Evolutionary conservation across 2,329 filamentous ascomycete genomes (phyloP).

Genomic region (Colletotrichum tanaceti): DNA sequence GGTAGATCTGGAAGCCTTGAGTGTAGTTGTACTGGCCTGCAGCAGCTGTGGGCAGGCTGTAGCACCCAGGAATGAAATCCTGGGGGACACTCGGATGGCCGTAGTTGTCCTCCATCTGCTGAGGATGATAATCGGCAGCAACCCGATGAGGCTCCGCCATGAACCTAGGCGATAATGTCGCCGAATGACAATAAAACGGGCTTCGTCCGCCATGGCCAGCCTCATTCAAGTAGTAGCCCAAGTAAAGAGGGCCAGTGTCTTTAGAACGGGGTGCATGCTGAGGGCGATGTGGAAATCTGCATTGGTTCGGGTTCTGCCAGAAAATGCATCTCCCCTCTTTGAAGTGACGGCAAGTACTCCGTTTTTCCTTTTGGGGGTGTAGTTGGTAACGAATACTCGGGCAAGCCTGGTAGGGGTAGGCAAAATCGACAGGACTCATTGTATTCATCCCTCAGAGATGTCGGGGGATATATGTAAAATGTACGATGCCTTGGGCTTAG

Average conservation of each 20-base stretch:
- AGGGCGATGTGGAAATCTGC: not conserved
- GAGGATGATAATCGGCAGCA: not conserved
- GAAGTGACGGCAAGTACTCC: conserved; percentile 9
- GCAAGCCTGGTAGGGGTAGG: not conserved
- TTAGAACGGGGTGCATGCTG: not conserved
- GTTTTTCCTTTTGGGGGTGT: not conserved
- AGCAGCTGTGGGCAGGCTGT: not conserved
- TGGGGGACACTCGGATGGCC: too few relatives aligned
- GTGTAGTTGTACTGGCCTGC: too few relatives aligned
- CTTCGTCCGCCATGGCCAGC: not conserved
- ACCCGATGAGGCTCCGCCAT: not conserved
- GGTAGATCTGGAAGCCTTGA: not conserved
- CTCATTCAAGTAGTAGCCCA: not conserved
- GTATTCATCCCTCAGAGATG: not conserved
- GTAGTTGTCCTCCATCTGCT: not conserved
- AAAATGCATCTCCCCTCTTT: not conserved
- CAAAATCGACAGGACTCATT: not conserved
- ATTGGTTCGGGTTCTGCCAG: not conserved
- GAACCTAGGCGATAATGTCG: not conserved
- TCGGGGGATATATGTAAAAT: not conserved
- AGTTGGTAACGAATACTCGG: not conserved
- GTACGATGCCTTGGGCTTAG: not conserved
- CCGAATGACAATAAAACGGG: not conserved
- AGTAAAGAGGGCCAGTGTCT: not conserved
- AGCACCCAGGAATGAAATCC: not conserved